These are phyloP conservation scores for Microcyclospora tardicrescens DNA, from an alignment of 2,329 filamentous ascomycete genomes.

Conservation along the genomic window DNA sequence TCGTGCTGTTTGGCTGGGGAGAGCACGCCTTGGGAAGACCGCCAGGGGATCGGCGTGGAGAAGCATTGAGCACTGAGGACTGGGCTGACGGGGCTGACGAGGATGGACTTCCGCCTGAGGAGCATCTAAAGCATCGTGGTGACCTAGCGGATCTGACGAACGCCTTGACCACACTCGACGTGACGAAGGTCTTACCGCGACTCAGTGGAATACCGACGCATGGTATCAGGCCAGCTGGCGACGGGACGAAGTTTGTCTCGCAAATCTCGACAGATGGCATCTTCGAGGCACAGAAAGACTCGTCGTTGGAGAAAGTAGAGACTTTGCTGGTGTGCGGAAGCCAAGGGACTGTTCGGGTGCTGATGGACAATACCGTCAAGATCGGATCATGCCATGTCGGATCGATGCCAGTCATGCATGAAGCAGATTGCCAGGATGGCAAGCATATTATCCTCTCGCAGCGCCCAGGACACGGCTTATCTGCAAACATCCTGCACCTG, in stretches of 20 bases:
- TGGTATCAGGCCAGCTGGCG: constrained; percentile 30
- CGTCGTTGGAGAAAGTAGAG: constrained; percentile 7
- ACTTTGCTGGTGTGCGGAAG: constrained; percentile 11
- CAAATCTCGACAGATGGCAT: constrained; percentile 15
- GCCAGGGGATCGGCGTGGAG: not conserved
- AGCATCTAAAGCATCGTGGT: constrained; percentile 1
- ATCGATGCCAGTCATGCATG: constrained; percentile 35
- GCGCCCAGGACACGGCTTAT: constrained; percentile 3
- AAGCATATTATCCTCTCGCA: constrained; percentile 55
- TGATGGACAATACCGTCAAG: constrained; percentile 19
- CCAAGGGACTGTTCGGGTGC: constrained; percentile 11
- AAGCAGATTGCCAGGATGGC: constrained; percentile 60
- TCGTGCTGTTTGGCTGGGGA: constrained; percentile 14
- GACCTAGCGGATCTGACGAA: constrained; percentile 41
- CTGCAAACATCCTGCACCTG: constrained; percentile 11
- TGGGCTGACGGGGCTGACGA: constrained; percentile 14
- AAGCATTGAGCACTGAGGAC: constrained; percentile 10
- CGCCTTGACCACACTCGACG: constrained; percentile 61
- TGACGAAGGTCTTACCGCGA: constrained; percentile 63
- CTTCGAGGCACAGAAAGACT: constrained; percentile 10
- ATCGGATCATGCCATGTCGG: constrained; percentile 13
- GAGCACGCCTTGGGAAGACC: constrained; percentile 5
- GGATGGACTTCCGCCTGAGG: not conserved
- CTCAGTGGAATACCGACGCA: constrained; percentile 37
- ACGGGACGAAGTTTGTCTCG: constrained; percentile 15